Evolutionary conservation across 2,329 filamentous ascomycete species (phyloP).

Genomic region (Madurella mycetomatis): DNA sequence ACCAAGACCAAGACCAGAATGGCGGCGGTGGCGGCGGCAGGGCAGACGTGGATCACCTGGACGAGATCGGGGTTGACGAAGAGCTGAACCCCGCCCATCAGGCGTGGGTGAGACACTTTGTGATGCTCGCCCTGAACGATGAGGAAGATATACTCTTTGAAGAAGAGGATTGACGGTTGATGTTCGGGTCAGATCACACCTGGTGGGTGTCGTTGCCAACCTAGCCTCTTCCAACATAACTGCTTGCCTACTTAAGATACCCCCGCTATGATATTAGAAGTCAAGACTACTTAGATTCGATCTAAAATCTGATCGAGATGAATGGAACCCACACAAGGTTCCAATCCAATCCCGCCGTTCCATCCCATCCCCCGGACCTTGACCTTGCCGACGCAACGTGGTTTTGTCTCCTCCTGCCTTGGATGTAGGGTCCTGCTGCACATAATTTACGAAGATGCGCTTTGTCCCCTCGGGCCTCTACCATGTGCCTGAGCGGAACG

Average conservation of each 20-base stretch:
- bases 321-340: background rate
- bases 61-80: background rate
- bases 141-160: constrained; percentile 45
- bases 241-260: background rate
- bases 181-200: too few relatives aligned
- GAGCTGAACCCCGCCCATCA: constrained; percentile 44
- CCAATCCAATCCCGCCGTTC: background rate
- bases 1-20: constrained; percentile 6
- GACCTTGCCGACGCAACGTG: background rate
- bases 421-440: background rate
- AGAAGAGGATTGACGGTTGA: constrained; percentile 25
- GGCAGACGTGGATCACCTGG: background rate
- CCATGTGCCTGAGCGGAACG: too few relatives aligned
- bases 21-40: constrained; percentile 2
- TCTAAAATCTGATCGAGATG: background rate
- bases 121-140: constrained; percentile 50
- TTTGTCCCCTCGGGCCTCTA: too few relatives aligned
- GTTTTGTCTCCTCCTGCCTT: background rate
- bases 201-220: too few relatives aligned
- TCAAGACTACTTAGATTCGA: background rate
- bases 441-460: background rate
- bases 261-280: background rate
- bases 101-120: constrained; percentile 52
- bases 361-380: background rate
- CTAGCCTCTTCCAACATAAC: background rate